phyloP scores from a whole-genome alignment of 2,329 filamentous ascomycete species.

The Alternaria ethzedia region DNA sequence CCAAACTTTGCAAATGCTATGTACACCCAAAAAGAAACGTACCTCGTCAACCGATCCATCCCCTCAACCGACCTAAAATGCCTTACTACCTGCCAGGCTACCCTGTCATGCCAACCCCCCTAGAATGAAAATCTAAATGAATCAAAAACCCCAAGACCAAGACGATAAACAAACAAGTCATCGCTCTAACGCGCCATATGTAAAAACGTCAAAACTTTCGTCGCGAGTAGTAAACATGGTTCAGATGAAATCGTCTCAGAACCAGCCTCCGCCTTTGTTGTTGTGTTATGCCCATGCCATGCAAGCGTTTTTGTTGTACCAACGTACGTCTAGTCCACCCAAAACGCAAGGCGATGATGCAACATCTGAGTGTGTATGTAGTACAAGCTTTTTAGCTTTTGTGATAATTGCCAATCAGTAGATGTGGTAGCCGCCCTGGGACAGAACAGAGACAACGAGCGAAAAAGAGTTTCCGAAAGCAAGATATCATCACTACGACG shows the following conservation, averaged over 20 bases:
- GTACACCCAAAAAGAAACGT: not conserved
- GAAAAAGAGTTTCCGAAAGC: not conserved
- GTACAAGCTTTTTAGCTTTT: not conserved
- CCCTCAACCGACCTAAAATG: not conserved
- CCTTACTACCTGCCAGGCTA: not conserved
- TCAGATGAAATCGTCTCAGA: not conserved
- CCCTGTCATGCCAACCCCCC: not conserved
- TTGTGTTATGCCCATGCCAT: not conserved
- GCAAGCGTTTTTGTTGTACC: not conserved
- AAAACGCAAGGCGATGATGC: not conserved
- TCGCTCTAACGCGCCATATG: conserved; percentile 3
- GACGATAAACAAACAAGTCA: not conserved
- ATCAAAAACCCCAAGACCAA: not conserved
- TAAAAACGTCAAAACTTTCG: not conserved
- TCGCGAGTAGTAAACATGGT: not conserved
- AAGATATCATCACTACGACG: not conserved
- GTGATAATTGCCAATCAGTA: no score
- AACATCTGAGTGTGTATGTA: not conserved
- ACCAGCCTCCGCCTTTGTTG: not conserved
- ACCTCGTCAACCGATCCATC: not conserved
- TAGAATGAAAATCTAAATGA: not conserved
- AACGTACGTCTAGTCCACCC: not conserved
- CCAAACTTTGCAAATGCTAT: not conserved
- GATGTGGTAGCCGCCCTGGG: no score
- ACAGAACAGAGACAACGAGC: not conserved